Conservation (phyloP, 306 rosid species). For the Dicorynia guianensis region DNA sequence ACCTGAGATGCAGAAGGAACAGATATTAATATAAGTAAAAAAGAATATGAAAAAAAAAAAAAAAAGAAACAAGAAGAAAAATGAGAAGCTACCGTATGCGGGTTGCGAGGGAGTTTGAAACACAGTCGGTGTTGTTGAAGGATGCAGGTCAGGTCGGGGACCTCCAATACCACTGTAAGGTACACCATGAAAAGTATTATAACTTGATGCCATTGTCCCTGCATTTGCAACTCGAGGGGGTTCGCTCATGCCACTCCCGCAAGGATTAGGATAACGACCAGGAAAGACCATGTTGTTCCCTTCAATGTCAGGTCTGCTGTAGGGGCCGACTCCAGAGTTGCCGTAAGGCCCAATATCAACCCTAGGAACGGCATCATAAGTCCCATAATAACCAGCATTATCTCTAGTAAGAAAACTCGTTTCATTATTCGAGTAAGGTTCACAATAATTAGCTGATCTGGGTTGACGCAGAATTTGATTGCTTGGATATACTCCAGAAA, state of each 20-base stretch:
- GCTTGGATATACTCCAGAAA: constrained; percentile 43
- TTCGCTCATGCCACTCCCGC: constrained; percentile 35
- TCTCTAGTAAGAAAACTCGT: constrained; percentile 31
- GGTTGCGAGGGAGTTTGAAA: neutral
- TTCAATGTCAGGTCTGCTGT: constrained; percentile 21
- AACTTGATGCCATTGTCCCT: constrained; percentile 9
- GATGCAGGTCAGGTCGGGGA: constrained; percentile 7
- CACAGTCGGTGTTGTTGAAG: no score
- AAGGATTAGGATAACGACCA: constrained; percentile 31
- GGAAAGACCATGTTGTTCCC: constrained; percentile 11
- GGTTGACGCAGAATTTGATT: constrained; percentile 37
- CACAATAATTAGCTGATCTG: constrained; percentile 29
- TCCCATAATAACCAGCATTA: constrained; percentile 28
- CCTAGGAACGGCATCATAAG: constrained; percentile 24
- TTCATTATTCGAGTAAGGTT: constrained; percentile 28
- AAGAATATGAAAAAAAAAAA: neutral
- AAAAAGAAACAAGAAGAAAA: neutral
- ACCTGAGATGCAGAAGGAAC: constrained; percentile 51
- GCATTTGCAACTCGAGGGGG: constrained; percentile 33
- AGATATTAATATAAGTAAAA: constrained; percentile 3
- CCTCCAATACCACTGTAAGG: constrained; percentile 33
- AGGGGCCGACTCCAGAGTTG: constrained; percentile 27
- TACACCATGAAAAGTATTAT: constrained; percentile 8
- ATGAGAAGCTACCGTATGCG: constrained; percentile 36
- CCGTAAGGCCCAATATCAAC: constrained; percentile 7